phyloP scores from a whole-genome alignment of 2,329 filamentous ascomycete species.

The Aspergillus sp. region DNA sequence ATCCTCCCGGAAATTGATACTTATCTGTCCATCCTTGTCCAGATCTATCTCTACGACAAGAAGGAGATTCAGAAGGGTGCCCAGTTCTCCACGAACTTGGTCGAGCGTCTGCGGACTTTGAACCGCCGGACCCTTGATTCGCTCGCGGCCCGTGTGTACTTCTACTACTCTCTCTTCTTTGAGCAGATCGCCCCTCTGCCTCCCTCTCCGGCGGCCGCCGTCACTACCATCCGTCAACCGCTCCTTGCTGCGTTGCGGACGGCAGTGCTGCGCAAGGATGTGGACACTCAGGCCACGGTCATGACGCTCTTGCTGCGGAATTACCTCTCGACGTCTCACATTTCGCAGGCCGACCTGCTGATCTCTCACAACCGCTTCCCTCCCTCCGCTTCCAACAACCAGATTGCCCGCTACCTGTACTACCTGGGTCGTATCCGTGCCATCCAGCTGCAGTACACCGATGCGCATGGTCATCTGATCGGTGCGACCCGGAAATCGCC shows the following conservation, averaged over 20 bases:
- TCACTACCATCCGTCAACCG: constrained; percentile 80
- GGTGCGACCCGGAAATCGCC: constrained; percentile 94
- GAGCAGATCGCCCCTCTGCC: constrained; percentile 86
- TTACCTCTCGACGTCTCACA: constrained; percentile 94
- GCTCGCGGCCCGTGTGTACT: constrained; percentile 92
- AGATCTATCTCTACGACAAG: constrained; percentile 85
- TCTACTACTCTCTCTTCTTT: constrained; percentile 94
- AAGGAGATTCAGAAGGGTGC: constrained; percentile 77
- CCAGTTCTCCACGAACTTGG: constrained; percentile 78
- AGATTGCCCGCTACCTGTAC: constrained; percentile 95
- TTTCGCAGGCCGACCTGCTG: constrained; percentile 91
- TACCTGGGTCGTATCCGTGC: constrained; percentile 95
- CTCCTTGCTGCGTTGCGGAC: constrained; percentile 87
- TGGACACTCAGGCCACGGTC: constrained; percentile 94
- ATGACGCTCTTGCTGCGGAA: constrained; percentile 93
- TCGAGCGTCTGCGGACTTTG: constrained; percentile 79
- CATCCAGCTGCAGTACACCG: constrained; percentile 94
- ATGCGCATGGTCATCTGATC: constrained; percentile 90
- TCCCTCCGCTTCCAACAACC: constrained; percentile 91
- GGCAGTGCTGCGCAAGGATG: constrained; percentile 93
- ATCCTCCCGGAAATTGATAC: constrained; percentile 82
- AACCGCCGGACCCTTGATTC: constrained; percentile 95
- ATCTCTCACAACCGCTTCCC: constrained; percentile 96
- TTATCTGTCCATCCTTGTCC: constrained; percentile 79
- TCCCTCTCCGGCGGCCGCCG: constrained; percentile 81